Percentiles rank a stretch among this genome's conserved stretches.
phyloP scores from a whole-genome alignment of 1,284 basidiomycete genomes.

The Ceratobasidium sp. region DNA sequence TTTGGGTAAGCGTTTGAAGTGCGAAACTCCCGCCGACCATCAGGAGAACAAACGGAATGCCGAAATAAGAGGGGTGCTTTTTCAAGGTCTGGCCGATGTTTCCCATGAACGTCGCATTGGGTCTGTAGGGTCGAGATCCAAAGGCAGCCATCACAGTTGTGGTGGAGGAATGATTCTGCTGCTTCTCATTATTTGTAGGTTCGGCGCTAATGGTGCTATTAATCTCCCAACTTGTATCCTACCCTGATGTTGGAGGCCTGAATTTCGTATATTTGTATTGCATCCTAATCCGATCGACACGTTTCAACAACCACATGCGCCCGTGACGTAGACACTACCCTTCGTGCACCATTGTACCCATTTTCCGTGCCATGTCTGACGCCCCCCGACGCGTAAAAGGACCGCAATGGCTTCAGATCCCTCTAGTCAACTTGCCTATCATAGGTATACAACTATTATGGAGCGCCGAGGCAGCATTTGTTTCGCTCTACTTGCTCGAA shows the following conservation, averaged over 20 bases:
- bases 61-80: constrained; percentile 75
- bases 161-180: neutral
- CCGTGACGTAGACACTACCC: neutral
- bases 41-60: constrained; percentile 84
- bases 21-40: constrained; percentile 91
- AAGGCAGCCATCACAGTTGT: constrained; percentile 25
- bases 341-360: neutral
- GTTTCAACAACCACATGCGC: neutral
- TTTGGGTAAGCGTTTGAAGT: constrained; percentile 85
- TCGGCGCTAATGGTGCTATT: neutral
- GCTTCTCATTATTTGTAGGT: neutral
- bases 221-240: neutral
- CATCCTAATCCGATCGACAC: too few relatives aligned
- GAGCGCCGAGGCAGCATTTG: constrained; percentile 92
- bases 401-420: constrained; percentile 68
- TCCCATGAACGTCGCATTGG: neutral
- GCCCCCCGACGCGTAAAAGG: constrained; percentile 57
- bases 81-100: constrained; percentile 18
- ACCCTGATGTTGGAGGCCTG: too few relatives aligned
- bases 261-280: too few relatives aligned
- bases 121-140: constrained; percentile 29
- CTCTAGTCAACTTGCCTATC: constrained; percentile 76
- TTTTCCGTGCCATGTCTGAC: neutral
- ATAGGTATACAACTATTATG: constrained; percentile 86
- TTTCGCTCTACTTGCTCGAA: constrained; percentile 91